Base-by-base conservation (phyloP, 768 basidiomycete genomes). In the Suillus lakei region DNA sequence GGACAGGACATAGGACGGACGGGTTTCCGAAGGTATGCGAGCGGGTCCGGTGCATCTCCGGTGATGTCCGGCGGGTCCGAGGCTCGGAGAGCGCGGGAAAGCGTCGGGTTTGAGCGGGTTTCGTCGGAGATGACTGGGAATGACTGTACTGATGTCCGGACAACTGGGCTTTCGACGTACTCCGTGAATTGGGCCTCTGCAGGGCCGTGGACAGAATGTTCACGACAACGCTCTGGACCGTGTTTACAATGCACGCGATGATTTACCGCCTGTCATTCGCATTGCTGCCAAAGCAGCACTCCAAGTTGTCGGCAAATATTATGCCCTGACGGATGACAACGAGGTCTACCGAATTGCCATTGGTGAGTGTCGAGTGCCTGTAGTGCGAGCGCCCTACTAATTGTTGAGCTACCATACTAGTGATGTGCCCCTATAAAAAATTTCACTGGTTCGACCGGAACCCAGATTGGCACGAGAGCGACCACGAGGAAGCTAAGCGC, bases 351-450 rank as follows among this genome's bases (percentile, higher is more conserved):
- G 67, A 13, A 72, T 72, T 60, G 71, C 71, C 9, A 70, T 72
- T 9, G 60, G 71, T 69, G 59, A 26, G 64, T 56, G 41, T 34
- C 13, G 12, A 39, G n/a, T n/a, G n/a, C n/a, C n/a, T n/a, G n/a
- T n/a, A 39, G 38, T 39, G 38, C 12, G 38, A 41, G 15, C 23
- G 41, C 36, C 59, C 13, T 32, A 18, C 9, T n/a, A 2, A 23
- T 15, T 39, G n/a, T n/a, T n/a, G n/a, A n/a, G n/a, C n/a, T n/a
- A n/a, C n/a, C 9, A 10, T 38, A 38, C 36, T 48, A 74, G 75
- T 72, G 18, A 71, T 77, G 73, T 74, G 75, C 38, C 73, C 72
- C 1, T 60, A 73, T 38, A 63, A 60, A 41, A 74, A 74, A 60
- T 8, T 70, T 12, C 39, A 68, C 26, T 71, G 72, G 71, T 72